phyloP scores from a whole-genome alignment of 257 asterid genomes.

The Handroanthus guayacan region DNA sequence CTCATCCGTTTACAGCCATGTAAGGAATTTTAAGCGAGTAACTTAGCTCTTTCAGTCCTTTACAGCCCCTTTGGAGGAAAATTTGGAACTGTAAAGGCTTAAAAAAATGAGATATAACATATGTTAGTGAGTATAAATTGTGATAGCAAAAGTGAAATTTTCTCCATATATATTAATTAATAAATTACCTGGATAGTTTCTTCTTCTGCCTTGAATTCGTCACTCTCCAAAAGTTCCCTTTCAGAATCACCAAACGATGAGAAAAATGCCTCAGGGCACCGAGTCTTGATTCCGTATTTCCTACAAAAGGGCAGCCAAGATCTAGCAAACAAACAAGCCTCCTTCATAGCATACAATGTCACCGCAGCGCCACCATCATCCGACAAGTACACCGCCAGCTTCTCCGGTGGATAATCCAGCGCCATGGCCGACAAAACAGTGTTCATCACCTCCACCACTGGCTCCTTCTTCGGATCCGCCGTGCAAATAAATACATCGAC shows the following conservation, averaged over 20 bases:
- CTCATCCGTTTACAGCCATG: no score
- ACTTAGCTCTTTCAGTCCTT: no score
- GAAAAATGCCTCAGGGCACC: slow-evolving; percentile 79
- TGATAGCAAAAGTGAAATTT: no score
- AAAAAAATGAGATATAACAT: no score
- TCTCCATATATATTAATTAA: neutral
- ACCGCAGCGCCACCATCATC: slow-evolving; percentile 81
- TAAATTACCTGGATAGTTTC: slow-evolving; percentile 59
- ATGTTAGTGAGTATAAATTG: neutral
- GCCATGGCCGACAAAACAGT: slow-evolving; percentile 86
- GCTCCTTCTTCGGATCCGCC: slow-evolving; percentile 78
- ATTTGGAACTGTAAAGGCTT: no score
- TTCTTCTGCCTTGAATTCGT: slow-evolving; percentile 55
- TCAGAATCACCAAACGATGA: slow-evolving; percentile 60
- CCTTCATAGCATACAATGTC: slow-evolving; percentile 71
- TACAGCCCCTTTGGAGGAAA: no score
- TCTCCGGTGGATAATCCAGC: slow-evolving; percentile 71
- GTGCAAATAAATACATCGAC: slow-evolving; percentile 78
- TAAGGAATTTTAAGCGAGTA: no score
- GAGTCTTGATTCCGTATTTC: slow-evolving; percentile 62
- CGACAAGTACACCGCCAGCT: slow-evolving; percentile 76
- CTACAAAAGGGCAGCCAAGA: slow-evolving; percentile 74
- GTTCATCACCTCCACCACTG: slow-evolving; percentile 84
- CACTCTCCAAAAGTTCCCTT: slow-evolving; percentile 48
- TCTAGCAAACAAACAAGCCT: slow-evolving; percentile 63